Base-by-base conservation (phyloP, 2,329 filamentous ascomycete genomes). In the Xylariales sp. region DNA sequence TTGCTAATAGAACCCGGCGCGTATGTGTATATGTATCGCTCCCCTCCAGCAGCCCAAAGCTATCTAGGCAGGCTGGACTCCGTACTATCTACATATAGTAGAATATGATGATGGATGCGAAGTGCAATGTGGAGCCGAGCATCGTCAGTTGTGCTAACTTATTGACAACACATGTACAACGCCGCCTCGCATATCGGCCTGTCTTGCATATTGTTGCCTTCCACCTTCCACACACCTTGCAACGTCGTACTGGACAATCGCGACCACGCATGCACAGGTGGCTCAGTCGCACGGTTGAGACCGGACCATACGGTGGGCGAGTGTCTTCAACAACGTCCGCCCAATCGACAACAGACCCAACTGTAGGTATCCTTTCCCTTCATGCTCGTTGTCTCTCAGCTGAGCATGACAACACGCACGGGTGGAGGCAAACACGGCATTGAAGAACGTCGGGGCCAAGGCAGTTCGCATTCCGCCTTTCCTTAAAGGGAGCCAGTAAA, bases 401-500 rank as follows among this genome's bases (percentile, higher is more conserved):
- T 39, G 43, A 28, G 64, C 43, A 8, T 52, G 45, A 62, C 30
- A 58, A 46, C 46, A 18, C 62, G 28, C 60, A 57, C 39, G 1
- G 34, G 39, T 53, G 45, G 60, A 16, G 12, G 53, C 39, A 9
- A 50, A 50, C 52, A 32, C 39, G 36, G 43, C 49, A 16, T 32
- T 23, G 12, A 23, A 36, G 23, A 41, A 32, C 30, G 14, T 41
- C 7, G 18, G 45, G 39, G 39, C 9, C 46, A 34, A 64, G 50
- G 23, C 18, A 52, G 59, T 52, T 68, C 66, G 64, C 66, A 67
- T 63, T 50, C 64, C 57, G 67, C 64, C 59, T 64, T 65, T 62
- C 56, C 65, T 56, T 48, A 54, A 55, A 48, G 68, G 62, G 62
- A 62, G 23, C 57, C 52, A 50, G 53, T 62, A 57, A 64, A 63